These are phyloP conservation scores for Lentinus tigrinus DNA, from an alignment of 768 basidiomycete species.

Conservation along the genomic window DNA sequence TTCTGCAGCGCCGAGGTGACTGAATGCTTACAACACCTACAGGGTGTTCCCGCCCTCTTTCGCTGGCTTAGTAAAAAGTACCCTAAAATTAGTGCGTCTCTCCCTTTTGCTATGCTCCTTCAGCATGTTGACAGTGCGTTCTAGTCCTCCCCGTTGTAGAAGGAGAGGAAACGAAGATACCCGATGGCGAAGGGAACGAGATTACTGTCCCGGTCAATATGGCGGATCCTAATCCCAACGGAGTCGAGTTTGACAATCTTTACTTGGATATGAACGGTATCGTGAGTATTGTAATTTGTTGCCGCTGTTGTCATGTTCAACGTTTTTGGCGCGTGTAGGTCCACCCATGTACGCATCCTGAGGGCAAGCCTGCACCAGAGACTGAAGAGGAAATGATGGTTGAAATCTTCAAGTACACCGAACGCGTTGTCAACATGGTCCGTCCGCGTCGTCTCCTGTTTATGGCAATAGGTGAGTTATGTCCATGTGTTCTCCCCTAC, in stretches of 20 bases:
- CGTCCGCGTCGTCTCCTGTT: slow-evolving; percentile 92
- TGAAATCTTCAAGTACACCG: slow-evolving; percentile 95
- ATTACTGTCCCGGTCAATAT: slow-evolving; percentile 80
- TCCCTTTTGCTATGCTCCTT: neutral
- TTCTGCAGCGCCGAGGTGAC: neutral
- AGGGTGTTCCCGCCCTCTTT: slow-evolving; percentile 98
- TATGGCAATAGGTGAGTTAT: slow-evolving; percentile 89
- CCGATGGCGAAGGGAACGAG: slow-evolving; percentile 63
- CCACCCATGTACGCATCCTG: slow-evolving; percentile 98
- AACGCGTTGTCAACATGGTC: slow-evolving; percentile 96
- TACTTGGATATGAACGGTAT: slow-evolving; percentile 99
- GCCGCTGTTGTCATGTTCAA: slow-evolving; percentile 4
- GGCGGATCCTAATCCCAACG: slow-evolving; percentile 86
- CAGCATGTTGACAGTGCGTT: neutral
- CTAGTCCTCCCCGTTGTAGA: slow-evolving; percentile 79
- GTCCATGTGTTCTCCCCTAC: neutral
- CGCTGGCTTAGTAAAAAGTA: slow-evolving; percentile 99
- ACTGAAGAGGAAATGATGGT: slow-evolving; percentile 99
- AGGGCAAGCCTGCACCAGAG: slow-evolving; percentile 96
- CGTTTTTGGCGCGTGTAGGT: slow-evolving; percentile 47
- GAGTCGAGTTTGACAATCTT: slow-evolving; percentile 90
- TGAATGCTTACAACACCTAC: slow-evolving; percentile 2
- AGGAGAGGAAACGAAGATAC: slow-evolving; percentile 74
- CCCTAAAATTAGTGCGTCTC: slow-evolving; percentile 83
- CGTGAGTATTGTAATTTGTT: slow-evolving; percentile 44